These are phyloP conservation scores for Globisporangium cystogenes DNA, from an alignment of 352 stramenopile genomes.

Conservation along the genomic window DNA sequence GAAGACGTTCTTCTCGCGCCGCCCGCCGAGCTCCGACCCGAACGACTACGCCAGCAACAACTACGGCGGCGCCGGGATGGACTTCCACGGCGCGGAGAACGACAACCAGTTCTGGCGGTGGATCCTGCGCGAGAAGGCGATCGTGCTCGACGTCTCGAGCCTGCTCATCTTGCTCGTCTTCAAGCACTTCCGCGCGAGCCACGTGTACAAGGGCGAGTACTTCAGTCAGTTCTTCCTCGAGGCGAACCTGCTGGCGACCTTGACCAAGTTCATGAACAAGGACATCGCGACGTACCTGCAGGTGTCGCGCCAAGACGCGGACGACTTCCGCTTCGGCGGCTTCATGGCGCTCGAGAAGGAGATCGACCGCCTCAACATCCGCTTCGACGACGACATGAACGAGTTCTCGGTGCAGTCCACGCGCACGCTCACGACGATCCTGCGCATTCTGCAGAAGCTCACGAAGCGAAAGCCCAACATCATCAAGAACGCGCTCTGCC, in stretches of 20 bases:
- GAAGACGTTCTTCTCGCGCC: conserved; percentile 72
- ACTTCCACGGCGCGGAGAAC: conserved; percentile 33
- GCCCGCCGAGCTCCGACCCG: conserved; percentile 44
- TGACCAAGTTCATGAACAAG: conserved; percentile 88
- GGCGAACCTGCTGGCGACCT: conserved; percentile 54
- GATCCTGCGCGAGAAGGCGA: conserved; percentile 76
- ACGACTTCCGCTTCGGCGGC: conserved; percentile 46
- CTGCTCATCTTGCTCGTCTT: conserved; percentile 61
- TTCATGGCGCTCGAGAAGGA: conserved; percentile 61
- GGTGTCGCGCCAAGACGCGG: conserved; percentile 45
- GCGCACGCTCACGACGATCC: conserved; percentile 68
- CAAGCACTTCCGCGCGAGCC: conserved; percentile 73
- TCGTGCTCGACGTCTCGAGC: conserved; percentile 69
- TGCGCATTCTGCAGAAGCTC: conserved; percentile 77
- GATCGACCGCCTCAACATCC: conserved; percentile 49
- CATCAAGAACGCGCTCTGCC: conserved; percentile 77
- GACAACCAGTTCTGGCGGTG: conserved; percentile 78
- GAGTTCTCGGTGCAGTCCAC: conserved; percentile 66
- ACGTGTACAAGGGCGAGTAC: conserved; percentile 75
- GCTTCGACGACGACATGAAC: conserved; percentile 59
- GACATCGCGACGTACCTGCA: conserved; percentile 77
- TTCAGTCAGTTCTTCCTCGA: conserved; percentile 80
- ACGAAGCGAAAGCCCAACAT: conserved; percentile 84
- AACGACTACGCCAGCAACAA: conserved; percentile 2
- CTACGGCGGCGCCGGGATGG: conserved; percentile 23